Percentiles rank a stretch among this genome's conserved stretches.
These are phyloP conservation scores for Brassica carinata DNA, from an alignment of 345 rosid species.

Conservation along the genomic window DNA sequence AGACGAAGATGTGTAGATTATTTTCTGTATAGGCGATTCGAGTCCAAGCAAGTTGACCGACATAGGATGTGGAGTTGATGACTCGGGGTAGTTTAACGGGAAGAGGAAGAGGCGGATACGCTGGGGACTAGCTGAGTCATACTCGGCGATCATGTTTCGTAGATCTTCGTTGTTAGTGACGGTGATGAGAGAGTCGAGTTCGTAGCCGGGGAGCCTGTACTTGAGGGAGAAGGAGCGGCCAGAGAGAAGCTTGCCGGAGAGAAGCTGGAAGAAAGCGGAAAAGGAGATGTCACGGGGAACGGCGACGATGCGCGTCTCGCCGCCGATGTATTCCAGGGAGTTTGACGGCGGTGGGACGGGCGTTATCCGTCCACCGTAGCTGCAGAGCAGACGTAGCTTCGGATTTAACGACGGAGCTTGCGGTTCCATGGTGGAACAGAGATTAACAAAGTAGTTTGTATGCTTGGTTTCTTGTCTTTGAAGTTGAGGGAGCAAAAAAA, in stretches of 20 bases:
- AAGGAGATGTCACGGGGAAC: constrained; percentile 23
- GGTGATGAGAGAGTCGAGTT: constrained; percentile 33
- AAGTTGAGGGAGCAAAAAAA: not conserved
- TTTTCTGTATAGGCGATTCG: not conserved
- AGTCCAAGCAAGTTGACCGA: constrained; percentile 27
- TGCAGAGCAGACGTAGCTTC: constrained; percentile 24
- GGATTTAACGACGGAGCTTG: not conserved
- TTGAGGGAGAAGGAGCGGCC: constrained; percentile 25
- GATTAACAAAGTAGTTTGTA: not conserved
- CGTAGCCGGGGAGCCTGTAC: constrained; percentile 23
- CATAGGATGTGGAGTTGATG: not conserved
- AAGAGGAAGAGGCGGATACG: constrained; percentile 33
- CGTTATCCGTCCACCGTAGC: constrained; percentile 28
- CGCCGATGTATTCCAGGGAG: constrained; percentile 19
- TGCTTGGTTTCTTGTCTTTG: not conserved
- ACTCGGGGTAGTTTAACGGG: not conserved
- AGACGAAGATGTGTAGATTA: not conserved
- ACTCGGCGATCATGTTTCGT: constrained; percentile 27
- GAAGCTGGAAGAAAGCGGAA: not conserved
- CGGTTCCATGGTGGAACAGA: constrained; percentile 9
- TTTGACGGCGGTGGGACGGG: constrained; percentile 3
- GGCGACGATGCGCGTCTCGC: constrained; percentile 5
- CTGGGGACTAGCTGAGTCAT: not conserved
- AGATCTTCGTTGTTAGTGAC: constrained; percentile 15
- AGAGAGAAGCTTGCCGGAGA: constrained; percentile 11